Percentiles rank a stretch among this genome's conserved stretches.
phyloP scores from a whole-genome alignment of 2,329 filamentous ascomycete species.

The Colletotrichum agaves region DNA sequence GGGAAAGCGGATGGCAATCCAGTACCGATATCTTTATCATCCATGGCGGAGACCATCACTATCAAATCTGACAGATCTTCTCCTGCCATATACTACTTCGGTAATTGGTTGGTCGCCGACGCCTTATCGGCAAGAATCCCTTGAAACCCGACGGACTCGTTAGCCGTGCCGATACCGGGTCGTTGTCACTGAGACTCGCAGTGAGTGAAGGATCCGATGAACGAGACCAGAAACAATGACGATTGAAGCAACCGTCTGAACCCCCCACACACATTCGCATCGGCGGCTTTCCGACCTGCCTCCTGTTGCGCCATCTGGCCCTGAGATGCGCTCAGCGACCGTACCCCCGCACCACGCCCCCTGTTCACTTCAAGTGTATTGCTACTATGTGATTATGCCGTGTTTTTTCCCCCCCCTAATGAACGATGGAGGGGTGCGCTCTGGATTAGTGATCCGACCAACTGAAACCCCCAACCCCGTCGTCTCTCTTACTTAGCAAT shows the following conservation, averaged over 20 bases:
- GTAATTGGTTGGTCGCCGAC: not conserved
- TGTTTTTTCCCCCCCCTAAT: not conserved
- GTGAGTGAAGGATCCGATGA: not conserved
- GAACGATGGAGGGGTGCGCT: not conserved
- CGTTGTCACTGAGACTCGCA: not conserved
- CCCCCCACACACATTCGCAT: conserved; percentile 5
- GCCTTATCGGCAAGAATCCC: conserved; percentile 2
- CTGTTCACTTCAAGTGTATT: not conserved
- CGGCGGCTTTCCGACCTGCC: conserved; percentile 32
- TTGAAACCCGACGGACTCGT: not conserved
- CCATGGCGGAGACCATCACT: not conserved
- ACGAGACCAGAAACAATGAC: not conserved
- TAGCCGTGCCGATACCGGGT: conserved; percentile 29
- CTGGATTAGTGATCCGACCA: conserved; percentile 7
- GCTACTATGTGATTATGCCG: not conserved
- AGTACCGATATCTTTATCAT: conserved; percentile 4
- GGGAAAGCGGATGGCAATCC: not conserved
- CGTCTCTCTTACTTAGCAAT: not conserved
- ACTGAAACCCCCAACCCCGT: conserved; percentile 1
- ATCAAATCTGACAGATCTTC: not conserved
- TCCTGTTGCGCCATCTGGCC: conserved; percentile 33
- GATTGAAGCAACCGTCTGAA: conserved; percentile 19
- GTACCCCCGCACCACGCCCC: conserved; percentile 6
- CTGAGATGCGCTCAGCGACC: conserved; percentile 32
- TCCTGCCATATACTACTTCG: not conserved